phyloP scores from a whole-genome alignment of 2,329 filamentous ascomycete genomes.

The Penicillium psychrosexuale region DNA sequence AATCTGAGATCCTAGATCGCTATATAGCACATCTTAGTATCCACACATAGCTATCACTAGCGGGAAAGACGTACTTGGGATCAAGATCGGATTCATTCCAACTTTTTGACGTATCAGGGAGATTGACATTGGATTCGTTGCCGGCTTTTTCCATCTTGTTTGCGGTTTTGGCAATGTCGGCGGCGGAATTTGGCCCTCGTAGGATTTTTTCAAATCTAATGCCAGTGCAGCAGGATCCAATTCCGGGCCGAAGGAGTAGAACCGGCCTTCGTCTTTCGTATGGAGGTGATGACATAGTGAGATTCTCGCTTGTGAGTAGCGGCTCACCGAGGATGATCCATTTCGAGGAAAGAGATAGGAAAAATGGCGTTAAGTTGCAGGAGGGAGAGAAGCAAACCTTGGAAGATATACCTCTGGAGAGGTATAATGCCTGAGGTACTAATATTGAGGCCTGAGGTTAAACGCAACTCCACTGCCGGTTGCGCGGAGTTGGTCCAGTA shows the following conservation, averaged over 20 bases:
- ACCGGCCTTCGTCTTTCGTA: not conserved
- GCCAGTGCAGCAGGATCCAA: not conserved
- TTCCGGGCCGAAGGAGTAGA: not conserved
- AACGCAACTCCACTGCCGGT: no score
- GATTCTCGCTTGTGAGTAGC: not conserved
- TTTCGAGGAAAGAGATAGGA: not conserved
- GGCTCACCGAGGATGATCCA: not conserved
- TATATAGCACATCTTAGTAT: not conserved
- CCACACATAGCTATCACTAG: not conserved
- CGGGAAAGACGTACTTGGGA: not conserved
- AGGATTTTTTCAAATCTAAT: not conserved
- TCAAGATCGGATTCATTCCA: slow-evolving; percentile 6
- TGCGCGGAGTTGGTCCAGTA: no score
- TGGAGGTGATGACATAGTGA: not conserved
- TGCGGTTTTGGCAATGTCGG: not conserved
- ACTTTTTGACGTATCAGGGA: not conserved
- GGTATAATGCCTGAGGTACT: no score
- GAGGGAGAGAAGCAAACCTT: no score
- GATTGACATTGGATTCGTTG: not conserved
- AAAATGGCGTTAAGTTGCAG: no score
- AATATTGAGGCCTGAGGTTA: no score
- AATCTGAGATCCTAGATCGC: slow-evolving; percentile 1
- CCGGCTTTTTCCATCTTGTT: not conserved
- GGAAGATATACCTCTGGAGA: no score
- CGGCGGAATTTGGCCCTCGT: not conserved